These are phyloP conservation scores for Sugiyamaella japonica DNA, from an alignment of 1,139 yeast genomes.

Conservation along the genomic window DNA sequence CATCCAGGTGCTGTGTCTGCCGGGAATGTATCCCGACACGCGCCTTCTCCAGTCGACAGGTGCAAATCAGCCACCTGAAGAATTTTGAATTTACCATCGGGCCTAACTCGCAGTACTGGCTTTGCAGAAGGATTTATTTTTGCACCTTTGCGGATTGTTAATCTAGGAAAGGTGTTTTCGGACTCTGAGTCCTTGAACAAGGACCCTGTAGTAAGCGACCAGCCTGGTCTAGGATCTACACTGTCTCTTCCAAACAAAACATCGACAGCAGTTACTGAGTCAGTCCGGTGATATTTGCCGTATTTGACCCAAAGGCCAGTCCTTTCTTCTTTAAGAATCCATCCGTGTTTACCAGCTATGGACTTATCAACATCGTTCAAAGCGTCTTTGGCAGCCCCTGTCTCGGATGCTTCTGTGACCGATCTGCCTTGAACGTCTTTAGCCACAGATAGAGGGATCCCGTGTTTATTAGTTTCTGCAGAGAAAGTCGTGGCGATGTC, in stretches of 20 bases:
- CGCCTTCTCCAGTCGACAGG: conserved; percentile 72
- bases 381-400: conserved; percentile 14
- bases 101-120: conserved; percentile 42
- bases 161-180: conserved; percentile 31
- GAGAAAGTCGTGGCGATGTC: conserved; percentile 31
- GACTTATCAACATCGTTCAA: conserved; percentile 14
- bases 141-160: conserved; percentile 43
- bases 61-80: conserved; percentile 87
- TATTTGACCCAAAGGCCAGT: conserved; percentile 51
- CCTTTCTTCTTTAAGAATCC: conserved; percentile 13
- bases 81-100: conserved; percentile 61
- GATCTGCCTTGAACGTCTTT: conserved; percentile 17
- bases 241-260: conserved; percentile 72
- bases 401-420: conserved; percentile 2
- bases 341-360: conserved; percentile 11
- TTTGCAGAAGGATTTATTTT: conserved; percentile 26
- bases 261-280: conserved; percentile 52
- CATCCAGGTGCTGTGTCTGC: conserved; percentile 45
- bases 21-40: conserved; percentile 60
- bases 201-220: conserved; percentile 51
- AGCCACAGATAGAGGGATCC: conserved; percentile 28
- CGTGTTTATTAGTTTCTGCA: conserved; percentile 20
- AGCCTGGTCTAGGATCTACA: conserved; percentile 72
- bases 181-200: conserved; percentile 29
- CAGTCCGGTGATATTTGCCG: conserved; percentile 40